These are phyloP conservation scores for Meyerozyma sp. DNA, from an alignment of 1,139 yeast species.

Conservation along the genomic window DNA sequence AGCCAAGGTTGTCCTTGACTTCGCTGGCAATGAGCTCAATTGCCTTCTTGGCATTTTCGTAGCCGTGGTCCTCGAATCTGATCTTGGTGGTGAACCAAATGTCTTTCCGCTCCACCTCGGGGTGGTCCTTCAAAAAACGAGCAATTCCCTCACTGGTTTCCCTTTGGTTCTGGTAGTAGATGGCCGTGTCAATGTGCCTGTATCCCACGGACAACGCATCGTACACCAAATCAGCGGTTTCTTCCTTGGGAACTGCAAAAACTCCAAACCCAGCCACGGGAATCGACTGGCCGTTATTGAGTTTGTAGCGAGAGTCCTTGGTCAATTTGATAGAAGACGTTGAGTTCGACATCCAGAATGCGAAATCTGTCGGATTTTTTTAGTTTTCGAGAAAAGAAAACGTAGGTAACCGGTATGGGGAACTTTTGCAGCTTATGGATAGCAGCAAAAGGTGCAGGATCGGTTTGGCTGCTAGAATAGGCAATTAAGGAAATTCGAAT, in stretches of 20 bases:
- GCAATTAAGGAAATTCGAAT: too few relatives aligned
- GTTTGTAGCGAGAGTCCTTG: slow-evolving; percentile 24
- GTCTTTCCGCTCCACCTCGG: slow-evolving; percentile 24
- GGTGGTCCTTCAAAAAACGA: slow-evolving; percentile 40
- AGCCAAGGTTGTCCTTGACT: slow-evolving; percentile 33
- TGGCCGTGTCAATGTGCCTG: slow-evolving; percentile 65
- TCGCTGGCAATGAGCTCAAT: slow-evolving; percentile 31
- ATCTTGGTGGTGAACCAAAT: slow-evolving; percentile 53
- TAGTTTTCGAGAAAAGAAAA: too few relatives aligned
- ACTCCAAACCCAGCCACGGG: slow-evolving; percentile 61
- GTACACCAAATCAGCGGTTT: slow-evolving; percentile 38
- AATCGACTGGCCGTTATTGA: slow-evolving; percentile 33
- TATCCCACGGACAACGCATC: slow-evolving; percentile 59
- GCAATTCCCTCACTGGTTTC: slow-evolving; percentile 43
- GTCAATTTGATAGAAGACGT: slow-evolving; percentile 27
- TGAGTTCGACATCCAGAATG: slow-evolving; percentile 14
- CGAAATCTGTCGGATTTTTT: neutral
- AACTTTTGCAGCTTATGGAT: too few relatives aligned
- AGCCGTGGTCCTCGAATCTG: slow-evolving; percentile 56
- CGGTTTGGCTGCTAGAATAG: too few relatives aligned
- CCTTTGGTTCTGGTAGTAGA: slow-evolving; percentile 50
- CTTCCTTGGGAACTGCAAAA: slow-evolving; percentile 38
- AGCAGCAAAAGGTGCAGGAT: too few relatives aligned
- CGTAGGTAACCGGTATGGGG: too few relatives aligned
- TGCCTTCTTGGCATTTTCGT: slow-evolving; percentile 50